A percentile compares a stretch with the other conserved stretches of the same genome.
These are phyloP conservation scores for Phlebiopsis gigantea DNA, from an alignment of 768 basidiomycete species.

Conservation along the genomic window DNA sequence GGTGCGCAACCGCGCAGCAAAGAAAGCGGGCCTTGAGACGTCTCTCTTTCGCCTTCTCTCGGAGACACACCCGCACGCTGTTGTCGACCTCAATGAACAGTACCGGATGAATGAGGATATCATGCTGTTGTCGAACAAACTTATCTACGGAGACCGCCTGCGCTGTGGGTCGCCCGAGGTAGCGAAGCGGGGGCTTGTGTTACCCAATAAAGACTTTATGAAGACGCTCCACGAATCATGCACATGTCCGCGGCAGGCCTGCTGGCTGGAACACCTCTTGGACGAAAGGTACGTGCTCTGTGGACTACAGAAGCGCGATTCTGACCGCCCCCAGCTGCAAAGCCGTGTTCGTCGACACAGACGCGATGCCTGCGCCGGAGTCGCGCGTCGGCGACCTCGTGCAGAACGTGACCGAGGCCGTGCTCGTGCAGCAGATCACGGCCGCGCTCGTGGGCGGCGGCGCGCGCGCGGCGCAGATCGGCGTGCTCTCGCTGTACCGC, in stretches of 20 bases:
- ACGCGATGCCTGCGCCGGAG: conserved; percentile 71
- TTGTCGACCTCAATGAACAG: conserved; percentile 81
- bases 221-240: conserved; percentile 36
- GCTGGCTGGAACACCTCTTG: conserved; percentile 70
- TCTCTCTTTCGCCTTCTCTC: conserved; percentile 88
- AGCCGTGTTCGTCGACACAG: conserved; percentile 94
- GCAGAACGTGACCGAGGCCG: conserved; percentile 82
- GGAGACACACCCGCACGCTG: conserved; percentile 79
- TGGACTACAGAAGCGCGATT: background rate
- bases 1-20: conserved; percentile 74
- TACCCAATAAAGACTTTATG: conserved; percentile 47
- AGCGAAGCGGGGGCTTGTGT: conserved; percentile 48
- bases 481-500: conserved; percentile 86
- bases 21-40: conserved; percentile 81
- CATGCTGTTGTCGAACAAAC: conserved; percentile 83
- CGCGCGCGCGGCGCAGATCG: conserved; percentile 65
- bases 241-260: conserved; percentile 31
- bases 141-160: conserved; percentile 78
- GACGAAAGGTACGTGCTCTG: conserved; percentile 49
- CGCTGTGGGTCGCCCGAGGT: conserved; percentile 74
- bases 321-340: conserved; percentile 49
- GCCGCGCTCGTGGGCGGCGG: conserved; percentile 64
- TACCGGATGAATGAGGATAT: conserved; percentile 98
- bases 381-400: conserved; percentile 83
- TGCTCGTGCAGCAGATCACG: conserved; percentile 59